These are phyloP conservation scores for Coniochaeta ligniaria DNA, from an alignment of 2,329 filamentous ascomycete genomes.

Conservation along the genomic window DNA sequence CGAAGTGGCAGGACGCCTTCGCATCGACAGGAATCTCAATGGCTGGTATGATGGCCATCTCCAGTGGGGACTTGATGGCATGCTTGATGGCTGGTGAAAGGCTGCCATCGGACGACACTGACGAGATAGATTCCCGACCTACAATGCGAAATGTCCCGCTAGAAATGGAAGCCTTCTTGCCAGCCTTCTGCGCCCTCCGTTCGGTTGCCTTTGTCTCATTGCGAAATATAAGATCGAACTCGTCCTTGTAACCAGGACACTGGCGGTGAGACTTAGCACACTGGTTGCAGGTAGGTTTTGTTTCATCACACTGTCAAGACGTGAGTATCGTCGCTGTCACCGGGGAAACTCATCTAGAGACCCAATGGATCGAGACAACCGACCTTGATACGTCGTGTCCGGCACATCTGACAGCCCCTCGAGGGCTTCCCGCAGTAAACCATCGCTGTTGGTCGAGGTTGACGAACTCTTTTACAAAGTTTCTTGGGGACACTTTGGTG, in stretches of 20 bases:
- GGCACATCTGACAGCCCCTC: conserved; percentile 67
- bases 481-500: not conserved
- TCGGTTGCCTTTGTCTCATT: conserved; percentile 66
- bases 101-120: not conserved
- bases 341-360: not conserved
- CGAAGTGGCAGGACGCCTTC: conserved; percentile 51
- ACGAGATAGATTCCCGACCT: not conserved
- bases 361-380: conserved; percentile 12
- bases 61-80: conserved; percentile 12
- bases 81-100: conserved; percentile 12
- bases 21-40: conserved; percentile 43
- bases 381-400: conserved; percentile 68
- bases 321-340: not conserved
- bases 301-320: conserved; percentile 53
- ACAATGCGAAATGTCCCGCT: conserved; percentile 26
- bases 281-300: conserved; percentile 58
- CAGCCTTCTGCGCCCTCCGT: conserved; percentile 50
- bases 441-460: conserved; percentile 30
- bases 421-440: conserved; percentile 62
- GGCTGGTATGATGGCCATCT: conserved; percentile 22
- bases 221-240: conserved; percentile 66
- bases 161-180: conserved; percentile 31
- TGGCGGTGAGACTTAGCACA: conserved; percentile 56
- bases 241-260: conserved; percentile 63
- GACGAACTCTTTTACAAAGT: not conserved